These are phyloP conservation scores for Fomitopsis pulvina DNA, from an alignment of 768 basidiomycete species.

Conservation along the genomic window DNA sequence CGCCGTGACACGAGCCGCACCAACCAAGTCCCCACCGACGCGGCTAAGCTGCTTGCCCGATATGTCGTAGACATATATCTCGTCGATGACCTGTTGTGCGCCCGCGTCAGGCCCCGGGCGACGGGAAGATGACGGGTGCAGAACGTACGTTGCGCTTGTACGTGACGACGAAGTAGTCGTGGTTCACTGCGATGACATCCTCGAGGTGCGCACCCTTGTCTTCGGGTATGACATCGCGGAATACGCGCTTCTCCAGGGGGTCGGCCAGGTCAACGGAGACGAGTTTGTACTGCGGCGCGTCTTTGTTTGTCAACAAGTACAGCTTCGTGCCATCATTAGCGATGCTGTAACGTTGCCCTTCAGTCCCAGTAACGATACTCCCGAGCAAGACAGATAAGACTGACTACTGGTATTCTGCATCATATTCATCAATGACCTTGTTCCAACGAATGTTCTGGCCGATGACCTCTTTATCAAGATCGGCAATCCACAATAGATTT, in stretches of 20 bases:
- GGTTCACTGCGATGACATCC: conserved; percentile 39
- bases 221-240: conserved; percentile 64
- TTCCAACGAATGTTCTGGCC: conserved; percentile 64
- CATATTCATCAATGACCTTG: conserved; percentile 64
- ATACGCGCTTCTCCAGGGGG: conserved; percentile 30
- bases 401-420: conserved; percentile 59
- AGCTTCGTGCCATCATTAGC: conserved; percentile 57
- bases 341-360: conserved; percentile 35
- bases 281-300: conserved; percentile 62
- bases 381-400: conserved; percentile 16
- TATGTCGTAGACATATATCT: conserved; percentile 61
- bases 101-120: not conserved
- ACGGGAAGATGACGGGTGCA: not conserved
- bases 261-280: conserved; percentile 57
- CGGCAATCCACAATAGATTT: conserved; percentile 70
- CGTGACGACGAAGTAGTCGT: conserved; percentile 50
- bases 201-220: conserved; percentile 54
- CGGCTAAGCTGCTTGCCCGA: conserved; percentile 49
- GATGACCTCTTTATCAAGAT: conserved; percentile 53
- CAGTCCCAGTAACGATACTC: not conserved
- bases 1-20: conserved; percentile 46
- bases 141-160: conserved; percentile 68
- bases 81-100: conserved; percentile 58
- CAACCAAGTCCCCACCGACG: conserved; percentile 62
- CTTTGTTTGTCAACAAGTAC: conserved; percentile 58